Percentiles rank a stretch among this genome's conserved stretches.
Evolutionary conservation across 192 early-diverging fungal genomes (phyloP).

Genomic region (Coemansia sp.): DNA sequence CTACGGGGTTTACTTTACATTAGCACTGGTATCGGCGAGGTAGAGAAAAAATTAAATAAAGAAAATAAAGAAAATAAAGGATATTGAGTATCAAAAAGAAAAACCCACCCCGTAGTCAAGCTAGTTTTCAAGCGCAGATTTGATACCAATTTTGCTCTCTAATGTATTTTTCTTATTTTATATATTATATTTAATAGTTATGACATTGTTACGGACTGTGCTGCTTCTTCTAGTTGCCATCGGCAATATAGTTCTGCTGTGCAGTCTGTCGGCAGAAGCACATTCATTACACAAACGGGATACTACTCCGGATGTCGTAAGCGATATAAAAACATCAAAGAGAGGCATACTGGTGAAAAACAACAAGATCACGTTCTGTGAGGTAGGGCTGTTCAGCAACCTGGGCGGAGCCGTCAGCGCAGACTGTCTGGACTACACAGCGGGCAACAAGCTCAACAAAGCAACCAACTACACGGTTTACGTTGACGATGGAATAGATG

Average conservation of each 20-base stretch:
- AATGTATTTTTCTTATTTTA: background rate
- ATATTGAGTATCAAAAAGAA: too few species aligned
- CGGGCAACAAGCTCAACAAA: constrained; percentile 6
- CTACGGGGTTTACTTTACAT: too few species aligned
- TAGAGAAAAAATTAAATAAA: too few species aligned
- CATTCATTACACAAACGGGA: background rate
- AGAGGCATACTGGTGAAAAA: constrained; percentile 24
- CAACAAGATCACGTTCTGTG: constrained; percentile 26
- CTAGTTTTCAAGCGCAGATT: too few species aligned
- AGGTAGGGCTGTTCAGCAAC: constrained; percentile 28
- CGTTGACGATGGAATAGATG: constrained; percentile 7
- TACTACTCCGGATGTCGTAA: background rate
- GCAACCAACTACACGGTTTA: constrained; percentile 11
- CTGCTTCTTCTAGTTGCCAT: background rate
- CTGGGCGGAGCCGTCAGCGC: constrained; percentile 22
- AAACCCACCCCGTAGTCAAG: too few species aligned
- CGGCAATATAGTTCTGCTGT: background rate
- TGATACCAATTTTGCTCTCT: too few species aligned
- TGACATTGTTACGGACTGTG: background rate
- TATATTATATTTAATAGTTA: background rate
- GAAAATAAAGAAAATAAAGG: too few species aligned
- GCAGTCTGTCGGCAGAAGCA: background rate
- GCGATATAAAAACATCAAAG: constrained; percentile 10
- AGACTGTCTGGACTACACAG: constrained; percentile 24
- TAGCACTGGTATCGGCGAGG: too few species aligned